Evolutionary conservation across 164 flowering plant species (phyloP).

Genomic region (Akebia trifoliata): DNA sequence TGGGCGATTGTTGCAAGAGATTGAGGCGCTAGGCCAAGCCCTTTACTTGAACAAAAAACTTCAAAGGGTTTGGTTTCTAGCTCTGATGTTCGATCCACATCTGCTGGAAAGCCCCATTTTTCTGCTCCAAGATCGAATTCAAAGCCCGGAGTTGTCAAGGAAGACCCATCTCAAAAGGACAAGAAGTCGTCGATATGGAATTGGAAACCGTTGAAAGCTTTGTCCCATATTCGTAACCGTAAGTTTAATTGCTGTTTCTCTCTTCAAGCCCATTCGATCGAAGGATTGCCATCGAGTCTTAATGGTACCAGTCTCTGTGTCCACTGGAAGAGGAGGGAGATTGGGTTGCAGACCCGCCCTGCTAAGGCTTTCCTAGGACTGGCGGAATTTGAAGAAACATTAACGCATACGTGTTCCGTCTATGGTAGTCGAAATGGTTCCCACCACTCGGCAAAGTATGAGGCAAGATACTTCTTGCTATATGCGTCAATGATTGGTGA

Average conservation of each 20-base stretch:
- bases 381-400: conserved; percentile 67
- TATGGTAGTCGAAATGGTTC: conserved; percentile 77
- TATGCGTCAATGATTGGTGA: conserved; percentile 47
- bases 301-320: conserved; percentile 48
- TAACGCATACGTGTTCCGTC: conserved; percentile 55
- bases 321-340: conserved; percentile 83
- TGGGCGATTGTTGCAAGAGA: conserved; percentile 60
- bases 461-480: conserved; percentile 76
- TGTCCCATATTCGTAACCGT: conserved; percentile 51
- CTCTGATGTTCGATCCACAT: conserved; percentile 26
- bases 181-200: conserved; percentile 65
- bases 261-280: conserved; percentile 68
- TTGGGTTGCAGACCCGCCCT: conserved; percentile 43
- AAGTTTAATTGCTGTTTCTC: conserved; percentile 62
- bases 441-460: conserved; percentile 86
- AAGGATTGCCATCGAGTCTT: conserved; percentile 51
- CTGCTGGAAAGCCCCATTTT: conserved; percentile 36
- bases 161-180: conserved; percentile 29
- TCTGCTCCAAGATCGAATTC: conserved; percentile 33
- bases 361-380: conserved; percentile 48
- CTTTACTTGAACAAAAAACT: conserved; percentile 44
- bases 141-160: conserved; percentile 24
- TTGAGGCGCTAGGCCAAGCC: conserved; percentile 74
- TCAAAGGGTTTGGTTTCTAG: conserved; percentile 23
- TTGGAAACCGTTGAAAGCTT: conserved; percentile 76